Percentiles rank a stretch among this genome's conserved stretches.
These are phyloP conservation scores for Phytophthora macrochlamydospora DNA, from an alignment of 352 stramenopile species.

Conservation along the genomic window DNA sequence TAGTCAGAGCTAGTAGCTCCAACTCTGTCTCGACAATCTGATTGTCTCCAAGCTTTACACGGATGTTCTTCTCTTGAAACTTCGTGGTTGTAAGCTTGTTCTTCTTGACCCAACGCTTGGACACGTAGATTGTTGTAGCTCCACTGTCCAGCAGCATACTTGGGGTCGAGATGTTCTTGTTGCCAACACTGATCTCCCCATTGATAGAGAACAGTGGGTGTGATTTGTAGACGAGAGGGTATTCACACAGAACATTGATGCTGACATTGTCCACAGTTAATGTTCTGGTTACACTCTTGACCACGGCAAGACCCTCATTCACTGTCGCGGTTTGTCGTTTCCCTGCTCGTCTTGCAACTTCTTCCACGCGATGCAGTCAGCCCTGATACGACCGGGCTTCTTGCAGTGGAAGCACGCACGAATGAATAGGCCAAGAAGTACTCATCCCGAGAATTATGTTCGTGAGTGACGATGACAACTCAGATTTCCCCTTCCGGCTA, in stretches of 20 bases:
- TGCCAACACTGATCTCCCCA: not conserved
- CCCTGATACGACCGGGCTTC: constrained; percentile 6
- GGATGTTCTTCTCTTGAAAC: not conserved
- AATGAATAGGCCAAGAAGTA: constrained; percentile 3
- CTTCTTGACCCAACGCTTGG: not conserved
- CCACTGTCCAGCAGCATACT: not conserved
- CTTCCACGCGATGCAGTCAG: constrained; percentile 7
- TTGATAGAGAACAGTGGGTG: constrained; percentile 1
- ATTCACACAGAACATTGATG: constrained; percentile 13
- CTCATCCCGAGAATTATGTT: not conserved
- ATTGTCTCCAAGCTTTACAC: constrained; percentile 4
- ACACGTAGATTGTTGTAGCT: constrained; percentile 2
- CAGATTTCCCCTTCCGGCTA: too few relatives aligned
- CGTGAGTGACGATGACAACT: too few relatives aligned
- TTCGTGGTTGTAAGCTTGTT: not conserved
- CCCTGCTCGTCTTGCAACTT: constrained; percentile 5
- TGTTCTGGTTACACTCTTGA: constrained; percentile 5
- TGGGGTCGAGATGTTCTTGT: not conserved
- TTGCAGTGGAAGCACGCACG: constrained; percentile 10
- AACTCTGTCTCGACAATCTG: not conserved
- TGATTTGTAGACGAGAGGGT: constrained; percentile 9
- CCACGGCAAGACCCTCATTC: constrained; percentile 5
- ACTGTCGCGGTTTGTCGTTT: not conserved
- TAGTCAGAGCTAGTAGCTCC: not conserved
- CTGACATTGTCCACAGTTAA: constrained; percentile 8